phyloP scores from a whole-genome alignment of 176 grass and related monocot genomes.

The Phoenix roebelenii region DNA sequence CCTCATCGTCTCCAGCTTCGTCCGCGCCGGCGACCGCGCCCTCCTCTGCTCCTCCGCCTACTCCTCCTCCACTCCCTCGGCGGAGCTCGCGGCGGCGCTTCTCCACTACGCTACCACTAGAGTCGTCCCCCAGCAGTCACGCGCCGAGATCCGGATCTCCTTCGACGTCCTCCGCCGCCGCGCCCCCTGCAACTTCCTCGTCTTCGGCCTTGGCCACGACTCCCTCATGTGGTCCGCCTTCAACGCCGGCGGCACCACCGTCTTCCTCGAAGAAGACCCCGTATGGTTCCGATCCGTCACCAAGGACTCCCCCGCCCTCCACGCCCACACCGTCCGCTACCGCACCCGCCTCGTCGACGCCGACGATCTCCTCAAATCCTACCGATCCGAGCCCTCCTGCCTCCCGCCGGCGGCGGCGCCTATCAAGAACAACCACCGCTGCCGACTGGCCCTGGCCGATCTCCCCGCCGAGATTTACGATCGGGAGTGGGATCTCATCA shows the following conservation, averaged over 20 bases:
- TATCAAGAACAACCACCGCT: slow-evolving; percentile 15
- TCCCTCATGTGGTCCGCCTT: slow-evolving; percentile 46
- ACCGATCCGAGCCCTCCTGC: not conserved
- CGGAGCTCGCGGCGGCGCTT: slow-evolving; percentile 13
- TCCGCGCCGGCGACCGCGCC: not conserved
- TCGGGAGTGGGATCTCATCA: slow-evolving; percentile 64
- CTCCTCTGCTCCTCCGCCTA: not conserved
- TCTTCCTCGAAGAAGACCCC: slow-evolving; percentile 61
- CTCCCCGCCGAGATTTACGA: slow-evolving; percentile 58
- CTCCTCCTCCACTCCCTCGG: not conserved
- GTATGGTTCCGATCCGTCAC: slow-evolving; percentile 25
- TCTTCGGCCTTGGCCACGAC: slow-evolving; percentile 38
- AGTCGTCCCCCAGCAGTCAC: slow-evolving; percentile 39
- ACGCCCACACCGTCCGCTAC: slow-evolving; percentile 38
- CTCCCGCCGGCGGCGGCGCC: not conserved
- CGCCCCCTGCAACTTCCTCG: slow-evolving; percentile 26
- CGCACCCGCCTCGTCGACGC: slow-evolving; percentile 33
- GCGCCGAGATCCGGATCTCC: slow-evolving; percentile 33
- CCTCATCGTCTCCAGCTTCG: not conserved
- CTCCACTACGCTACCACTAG: slow-evolving; percentile 21
- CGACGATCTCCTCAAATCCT: slow-evolving; percentile 21
- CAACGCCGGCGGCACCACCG: slow-evolving; percentile 47
- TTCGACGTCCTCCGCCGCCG: slow-evolving; percentile 41
- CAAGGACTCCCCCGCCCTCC: slow-evolving; percentile 26
- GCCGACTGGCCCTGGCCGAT: slow-evolving; percentile 48